These are phyloP conservation scores for Volvox africanus DNA, from an alignment of 139 green algal genomes.

Conservation along the genomic window DNA sequence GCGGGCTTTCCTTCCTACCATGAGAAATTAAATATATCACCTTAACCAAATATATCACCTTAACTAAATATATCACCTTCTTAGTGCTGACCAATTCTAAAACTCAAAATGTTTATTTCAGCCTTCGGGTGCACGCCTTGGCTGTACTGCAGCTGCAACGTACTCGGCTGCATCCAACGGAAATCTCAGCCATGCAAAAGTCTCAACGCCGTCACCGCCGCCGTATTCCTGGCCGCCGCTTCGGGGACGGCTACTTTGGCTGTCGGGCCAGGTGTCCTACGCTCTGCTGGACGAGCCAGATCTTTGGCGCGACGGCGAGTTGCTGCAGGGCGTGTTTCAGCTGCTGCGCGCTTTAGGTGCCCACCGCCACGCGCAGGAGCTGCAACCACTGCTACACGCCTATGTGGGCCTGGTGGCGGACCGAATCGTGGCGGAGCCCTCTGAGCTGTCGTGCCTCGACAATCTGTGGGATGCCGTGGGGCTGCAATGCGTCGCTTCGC, in stretches of 20 bases:
- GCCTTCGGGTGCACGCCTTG: too few species aligned
- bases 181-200: not conserved
- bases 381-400: constrained; percentile 52
- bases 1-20: too few species aligned
- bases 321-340: constrained; percentile 40
- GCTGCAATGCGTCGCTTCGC: constrained; percentile 19
- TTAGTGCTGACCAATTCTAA: too few species aligned
- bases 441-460: constrained; percentile 31
- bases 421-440: constrained; percentile 44
- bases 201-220: not conserved
- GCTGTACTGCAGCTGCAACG: not conserved
- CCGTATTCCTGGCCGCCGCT: constrained; percentile 46
- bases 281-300: constrained; percentile 25
- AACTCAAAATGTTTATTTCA: too few species aligned
- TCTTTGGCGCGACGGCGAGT: constrained; percentile 17
- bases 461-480: constrained; percentile 61
- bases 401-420: constrained; percentile 56
- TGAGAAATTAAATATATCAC: too few species aligned
- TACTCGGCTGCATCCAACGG: not conserved
- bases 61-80: too few species aligned
- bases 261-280: constrained; percentile 47
- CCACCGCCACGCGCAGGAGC: constrained; percentile 49
- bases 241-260: not conserved
- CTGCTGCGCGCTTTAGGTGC: constrained; percentile 50
- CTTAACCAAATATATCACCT: too few species aligned